A percentile compares a stretch with the other conserved stretches of the same genome.
phyloP scores from a whole-genome alignment of 495 filamentous ascomycete genomes.

The Cryomyces antarcticus region DNA sequence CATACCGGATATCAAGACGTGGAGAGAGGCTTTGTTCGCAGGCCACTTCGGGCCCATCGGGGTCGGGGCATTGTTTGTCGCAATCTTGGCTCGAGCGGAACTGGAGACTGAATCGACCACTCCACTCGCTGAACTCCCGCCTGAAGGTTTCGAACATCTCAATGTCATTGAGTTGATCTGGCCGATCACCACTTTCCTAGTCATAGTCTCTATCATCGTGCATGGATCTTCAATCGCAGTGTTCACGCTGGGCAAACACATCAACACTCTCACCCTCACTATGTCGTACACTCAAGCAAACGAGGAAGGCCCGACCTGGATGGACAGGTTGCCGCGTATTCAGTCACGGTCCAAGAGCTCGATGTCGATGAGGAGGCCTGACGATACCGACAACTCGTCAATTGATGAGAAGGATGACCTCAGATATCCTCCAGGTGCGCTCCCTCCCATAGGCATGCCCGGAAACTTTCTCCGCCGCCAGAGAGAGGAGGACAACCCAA shows the following conservation, averaged over 20 bases:
- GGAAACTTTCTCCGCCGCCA: constrained; percentile 69
- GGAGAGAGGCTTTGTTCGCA: constrained; percentile 94
- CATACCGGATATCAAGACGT: constrained; percentile 94
- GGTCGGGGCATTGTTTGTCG: constrained; percentile 90
- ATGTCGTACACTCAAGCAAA: constrained; percentile 84
- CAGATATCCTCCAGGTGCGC: constrained; percentile 52
- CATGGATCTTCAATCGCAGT: constrained; percentile 97
- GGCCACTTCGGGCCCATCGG: constrained; percentile 98
- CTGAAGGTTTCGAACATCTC: constrained; percentile 30
- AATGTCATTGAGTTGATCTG: constrained; percentile 67
- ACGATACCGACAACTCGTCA: constrained; percentile 28
- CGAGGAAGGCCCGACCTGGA: constrained; percentile 83
- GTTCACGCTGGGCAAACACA: constrained; percentile 92
- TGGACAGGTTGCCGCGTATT: constrained; percentile 83
- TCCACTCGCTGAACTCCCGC: constrained; percentile 43
- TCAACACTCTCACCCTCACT: constrained; percentile 89
- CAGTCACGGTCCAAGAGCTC: constrained; percentile 63
- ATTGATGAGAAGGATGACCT: constrained; percentile 34
- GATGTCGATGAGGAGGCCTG: constrained; percentile 54
- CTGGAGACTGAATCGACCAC: constrained; percentile 53
- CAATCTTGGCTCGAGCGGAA: constrained; percentile 78
- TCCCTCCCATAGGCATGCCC: constrained; percentile 57
- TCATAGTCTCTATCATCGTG: constrained; percentile 84
- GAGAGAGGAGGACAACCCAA: constrained; percentile 48
- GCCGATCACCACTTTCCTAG: constrained; percentile 89